Conservation (phyloP, 129 eudicot genomes). For the Lactuca saligna region DNA sequence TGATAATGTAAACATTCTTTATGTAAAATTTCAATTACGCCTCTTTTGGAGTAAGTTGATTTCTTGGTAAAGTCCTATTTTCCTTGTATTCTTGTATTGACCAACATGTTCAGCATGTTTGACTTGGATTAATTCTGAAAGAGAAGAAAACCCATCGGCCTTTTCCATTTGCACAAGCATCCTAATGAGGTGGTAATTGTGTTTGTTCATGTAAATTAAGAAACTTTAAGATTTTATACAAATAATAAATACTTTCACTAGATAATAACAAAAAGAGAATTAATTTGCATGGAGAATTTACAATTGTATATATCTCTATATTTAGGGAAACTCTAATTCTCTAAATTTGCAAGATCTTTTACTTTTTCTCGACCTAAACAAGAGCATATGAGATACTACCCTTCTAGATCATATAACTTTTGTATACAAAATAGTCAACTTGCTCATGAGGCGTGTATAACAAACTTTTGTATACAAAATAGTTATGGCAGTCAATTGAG, state of each 20-base stretch:
- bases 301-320: constrained; percentile 75
- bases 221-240: background rate
- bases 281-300: constrained; percentile 56
- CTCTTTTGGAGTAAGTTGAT: constrained; percentile 19
- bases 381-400: background rate
- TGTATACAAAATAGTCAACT: constrained; percentile 25
- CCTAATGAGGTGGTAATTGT: constrained; percentile 61
- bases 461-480: too few relatives aligned
- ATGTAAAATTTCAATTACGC: constrained; percentile 8
- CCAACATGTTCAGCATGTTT: constrained; percentile 28
- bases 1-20: background rate
- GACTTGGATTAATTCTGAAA: constrained; percentile 55
- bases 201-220: constrained; percentile 48
- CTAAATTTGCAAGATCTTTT: constrained; percentile 43
- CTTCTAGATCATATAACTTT: background rate
- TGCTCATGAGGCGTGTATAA: constrained; percentile 60
- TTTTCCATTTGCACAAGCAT: constrained; percentile 45
- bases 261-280: background rate
- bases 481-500: constrained; percentile 51
- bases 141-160: constrained; percentile 69
- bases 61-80: constrained; percentile 23
- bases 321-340: constrained; percentile 64
- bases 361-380: constrained; percentile 59
- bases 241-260: background rate
- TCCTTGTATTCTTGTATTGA: constrained; percentile 21